Evolutionary conservation across 2,329 filamentous ascomycete genomes (phyloP).

Genomic region (Colletotrichum graminicola): DNA sequence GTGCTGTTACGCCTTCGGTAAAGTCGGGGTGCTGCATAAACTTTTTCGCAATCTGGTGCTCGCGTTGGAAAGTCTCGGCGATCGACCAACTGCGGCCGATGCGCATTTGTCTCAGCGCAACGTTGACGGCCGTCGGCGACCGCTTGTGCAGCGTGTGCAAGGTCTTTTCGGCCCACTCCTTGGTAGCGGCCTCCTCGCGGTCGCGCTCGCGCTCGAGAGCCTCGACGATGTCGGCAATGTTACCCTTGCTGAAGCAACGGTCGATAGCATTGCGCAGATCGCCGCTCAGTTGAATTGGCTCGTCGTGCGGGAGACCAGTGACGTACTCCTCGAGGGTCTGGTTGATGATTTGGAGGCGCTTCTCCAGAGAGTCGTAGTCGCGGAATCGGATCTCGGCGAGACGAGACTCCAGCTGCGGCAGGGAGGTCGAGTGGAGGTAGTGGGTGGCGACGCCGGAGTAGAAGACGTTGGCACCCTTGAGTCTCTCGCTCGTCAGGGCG

Average conservation of each 20-base stretch:
- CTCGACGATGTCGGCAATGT: constrained; percentile 76
- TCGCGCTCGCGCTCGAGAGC: constrained; percentile 75
- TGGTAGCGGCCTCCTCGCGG: constrained; percentile 63
- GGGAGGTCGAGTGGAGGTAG: constrained; percentile 91
- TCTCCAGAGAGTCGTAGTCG: constrained; percentile 74
- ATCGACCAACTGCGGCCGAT: constrained; percentile 83
- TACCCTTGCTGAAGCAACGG: constrained; percentile 79
- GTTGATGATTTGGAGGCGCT: constrained; percentile 81
- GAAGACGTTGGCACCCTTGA: constrained; percentile 87
- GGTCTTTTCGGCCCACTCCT: constrained; percentile 84
- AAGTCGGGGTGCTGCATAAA: constrained; percentile 97
- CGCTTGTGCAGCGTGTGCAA: constrained; percentile 79
- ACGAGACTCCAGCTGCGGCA: constrained; percentile 84
- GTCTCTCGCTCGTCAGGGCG: constrained; percentile 86
- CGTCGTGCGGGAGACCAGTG: constrained; percentile 83
- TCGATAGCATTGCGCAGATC: constrained; percentile 85
- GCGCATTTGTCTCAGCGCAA: constrained; percentile 86
- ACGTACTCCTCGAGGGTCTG: constrained; percentile 91
- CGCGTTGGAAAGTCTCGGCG: constrained; percentile 83
- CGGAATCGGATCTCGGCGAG: constrained; percentile 90
- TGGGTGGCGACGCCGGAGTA: constrained; percentile 95
- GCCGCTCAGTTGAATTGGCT: constrained; percentile 76
- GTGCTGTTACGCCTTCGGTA: constrained; percentile 87
- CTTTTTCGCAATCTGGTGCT: constrained; percentile 84
- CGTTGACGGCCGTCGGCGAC: constrained; percentile 88